A percentile compares a stretch with the other conserved stretches of the same genome.
Evolutionary conservation across 75 land plant genomes (phyloP).

Genomic region (Cryptomeria japonica): DNA sequence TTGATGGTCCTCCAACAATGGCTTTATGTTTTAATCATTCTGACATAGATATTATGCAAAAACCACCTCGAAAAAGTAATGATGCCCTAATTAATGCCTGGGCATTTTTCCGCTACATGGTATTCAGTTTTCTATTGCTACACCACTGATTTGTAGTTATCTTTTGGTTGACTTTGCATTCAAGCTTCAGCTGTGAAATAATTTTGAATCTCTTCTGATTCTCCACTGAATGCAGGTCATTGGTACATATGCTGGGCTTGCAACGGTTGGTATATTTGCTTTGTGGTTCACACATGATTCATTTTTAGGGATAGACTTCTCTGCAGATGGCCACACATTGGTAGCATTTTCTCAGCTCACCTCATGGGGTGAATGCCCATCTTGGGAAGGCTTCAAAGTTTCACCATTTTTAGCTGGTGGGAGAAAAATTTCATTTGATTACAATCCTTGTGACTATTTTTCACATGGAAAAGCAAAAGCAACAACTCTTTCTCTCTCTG

Average conservation of each 20-base stretch:
- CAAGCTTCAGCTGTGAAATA: neutral
- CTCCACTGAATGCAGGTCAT: slow-evolving; percentile 59
- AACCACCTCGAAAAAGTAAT: slow-evolving; percentile 81
- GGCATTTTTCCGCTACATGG: slow-evolving; percentile 91
- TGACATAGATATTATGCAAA: slow-evolving; percentile 81
- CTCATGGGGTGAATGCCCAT: slow-evolving; percentile 70
- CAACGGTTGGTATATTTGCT: slow-evolving; percentile 82
- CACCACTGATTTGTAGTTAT: neutral
- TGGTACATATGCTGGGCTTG: slow-evolving; percentile 91
- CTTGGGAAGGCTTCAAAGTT: slow-evolving; percentile 74
- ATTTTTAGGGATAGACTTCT: slow-evolving; percentile 75
- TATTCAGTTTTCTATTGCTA: slow-evolving; percentile 12
- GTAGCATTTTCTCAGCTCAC: slow-evolving; percentile 70
- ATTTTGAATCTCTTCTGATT: neutral
- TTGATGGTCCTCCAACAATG: slow-evolving; percentile 97
- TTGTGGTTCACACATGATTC: slow-evolving; percentile 94
- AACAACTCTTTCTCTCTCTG: slow-evolving; percentile 88
- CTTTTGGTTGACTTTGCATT: neutral
- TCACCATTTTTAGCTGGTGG: slow-evolving; percentile 70
- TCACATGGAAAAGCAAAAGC: slow-evolving; percentile 84
- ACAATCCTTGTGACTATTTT: slow-evolving; percentile 92
- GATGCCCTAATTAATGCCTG: slow-evolving; percentile 79
- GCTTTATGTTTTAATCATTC: slow-evolving; percentile 94
- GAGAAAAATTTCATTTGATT: slow-evolving; percentile 39
- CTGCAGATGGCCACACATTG: slow-evolving; percentile 83